Base-by-base conservation (phyloP, 2,329 filamentous ascomycete genomes). In the Chaetomium sp. region DNA sequence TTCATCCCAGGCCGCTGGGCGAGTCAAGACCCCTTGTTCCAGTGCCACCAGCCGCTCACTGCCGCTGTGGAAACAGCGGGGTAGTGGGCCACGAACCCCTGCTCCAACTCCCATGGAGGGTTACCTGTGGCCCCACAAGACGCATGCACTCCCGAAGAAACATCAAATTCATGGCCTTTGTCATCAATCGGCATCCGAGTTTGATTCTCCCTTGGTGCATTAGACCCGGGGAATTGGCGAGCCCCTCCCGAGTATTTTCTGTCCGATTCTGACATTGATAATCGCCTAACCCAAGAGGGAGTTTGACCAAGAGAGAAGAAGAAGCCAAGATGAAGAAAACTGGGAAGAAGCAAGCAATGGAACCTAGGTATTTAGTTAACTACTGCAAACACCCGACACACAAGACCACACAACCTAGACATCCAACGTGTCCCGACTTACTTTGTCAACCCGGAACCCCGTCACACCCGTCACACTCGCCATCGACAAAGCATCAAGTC, bases 31-130 rank as follows among this genome's bases (percentile, higher is more conserved):
- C 45, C 45, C 45, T 47, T 47, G 45, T 47, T 21, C 23, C n/a
- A 12, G 45, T 47, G 45, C 7, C 45, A 47, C n/a, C 9, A n/a
- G 45, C 2, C n/a, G n/a, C 45, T 21, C n/a, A 23, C 45, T 21
- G 45, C 45, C 45, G 45, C 45, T 47, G 45, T 23, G n/a, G 45
- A 21, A 47, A 47, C n/a, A 47, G 45, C 45, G 45, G 45, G 45
- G 45, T 9, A 47, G 45, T 47, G 45, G 45, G n/a, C n/a, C n/a
- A 47, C 9, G 3, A 4, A 47, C 45, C 45, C 45, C 21, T 21
- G 45, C 45, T 3, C 7, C 19, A 47, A n/a, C 45, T 47, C 45
- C 45, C 45, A n/a, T 6, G 13, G 5, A 42, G 38, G 38, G 45
- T 47, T 47, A 3, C n/a, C 19, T 47, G 10, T 35, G 10, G 38